Conservation (phyloP, 495 filamentous ascomycete genomes). For the Poronia punctata region DNA sequence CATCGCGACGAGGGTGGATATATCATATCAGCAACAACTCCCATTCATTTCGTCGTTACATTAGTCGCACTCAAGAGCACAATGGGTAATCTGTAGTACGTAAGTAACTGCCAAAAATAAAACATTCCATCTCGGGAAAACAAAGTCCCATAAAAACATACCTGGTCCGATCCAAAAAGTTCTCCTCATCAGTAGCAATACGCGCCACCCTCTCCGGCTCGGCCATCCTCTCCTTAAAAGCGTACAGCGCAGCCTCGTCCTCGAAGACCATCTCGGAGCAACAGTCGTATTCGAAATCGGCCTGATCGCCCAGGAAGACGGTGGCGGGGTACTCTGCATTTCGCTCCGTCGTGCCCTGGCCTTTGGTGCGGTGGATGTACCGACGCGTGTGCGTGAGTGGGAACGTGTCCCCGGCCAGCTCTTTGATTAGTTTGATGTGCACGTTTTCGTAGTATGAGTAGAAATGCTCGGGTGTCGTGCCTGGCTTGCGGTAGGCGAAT, state of each 20-base stretch:
- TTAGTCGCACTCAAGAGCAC: no score
- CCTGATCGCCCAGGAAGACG: background rate
- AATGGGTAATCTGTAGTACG: no score
- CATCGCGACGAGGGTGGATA: no score
- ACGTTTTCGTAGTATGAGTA: background rate
- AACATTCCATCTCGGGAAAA: no score
- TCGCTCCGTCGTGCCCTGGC: background rate
- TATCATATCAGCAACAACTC: no score
- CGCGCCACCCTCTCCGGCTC: background rate
- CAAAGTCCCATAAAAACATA: no score
- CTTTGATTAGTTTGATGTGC: background rate
- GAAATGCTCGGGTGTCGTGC: constrained; percentile 7
- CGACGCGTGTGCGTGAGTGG: constrained; percentile 2
- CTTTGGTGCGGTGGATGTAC: constrained; percentile 1
- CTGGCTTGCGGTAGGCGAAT: constrained; percentile 6
- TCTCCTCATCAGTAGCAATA: background rate
- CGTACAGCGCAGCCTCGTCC: background rate
- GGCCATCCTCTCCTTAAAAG: background rate
- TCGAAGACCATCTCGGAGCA: background rate
- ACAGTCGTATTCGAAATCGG: background rate
- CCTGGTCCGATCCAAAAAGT: background rate
- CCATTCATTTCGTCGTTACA: no score
- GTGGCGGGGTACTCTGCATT: background rate
- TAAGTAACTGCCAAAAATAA: no score
- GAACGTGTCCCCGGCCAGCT: background rate